Evolutionary conservation across 306 rosid genomes (phyloP).

Genomic region (Crotalaria pallida): DNA sequence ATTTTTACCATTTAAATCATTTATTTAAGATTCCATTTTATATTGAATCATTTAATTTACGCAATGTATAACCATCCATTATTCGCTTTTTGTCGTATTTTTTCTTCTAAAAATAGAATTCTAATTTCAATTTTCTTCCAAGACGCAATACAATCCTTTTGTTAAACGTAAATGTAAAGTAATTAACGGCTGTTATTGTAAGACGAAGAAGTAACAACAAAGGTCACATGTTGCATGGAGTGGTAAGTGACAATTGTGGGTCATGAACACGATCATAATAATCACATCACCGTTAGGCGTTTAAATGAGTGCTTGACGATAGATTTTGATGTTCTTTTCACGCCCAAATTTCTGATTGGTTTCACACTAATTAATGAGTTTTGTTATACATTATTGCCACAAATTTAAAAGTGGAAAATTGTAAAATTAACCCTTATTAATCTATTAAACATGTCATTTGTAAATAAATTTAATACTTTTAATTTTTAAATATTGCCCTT

Average conservation of each 20-base stretch:
- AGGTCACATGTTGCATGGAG: neutral
- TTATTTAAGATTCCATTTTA: too few relatives aligned
- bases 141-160: neutral
- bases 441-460: too few relatives aligned
- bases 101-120: too few relatives aligned
- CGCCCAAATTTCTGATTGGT: slow-evolving; percentile 17
- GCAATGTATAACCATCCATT: too few relatives aligned
- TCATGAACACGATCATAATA: neutral
- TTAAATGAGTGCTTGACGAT: neutral
- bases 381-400: too few relatives aligned
- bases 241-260: neutral
- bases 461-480: too few relatives aligned
- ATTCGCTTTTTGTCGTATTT: too few relatives aligned
- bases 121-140: neutral
- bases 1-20: too few relatives aligned
- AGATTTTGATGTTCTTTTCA: slow-evolving; percentile 16
- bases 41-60: too few relatives aligned
- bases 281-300: neutral
- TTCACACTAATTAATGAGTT: slow-evolving; percentile 23
- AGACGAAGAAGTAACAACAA: neutral
- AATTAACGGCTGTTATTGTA: neutral
- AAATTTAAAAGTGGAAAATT: too few relatives aligned
- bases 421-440: too few relatives aligned
- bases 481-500: too few relatives aligned
- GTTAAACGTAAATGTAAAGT: neutral